A percentile compares a stretch with the other conserved stretches of the same genome.
Conservation (phyloP, 2,329 filamentous ascomycete species). For the Bipolaris oryzae region DNA sequence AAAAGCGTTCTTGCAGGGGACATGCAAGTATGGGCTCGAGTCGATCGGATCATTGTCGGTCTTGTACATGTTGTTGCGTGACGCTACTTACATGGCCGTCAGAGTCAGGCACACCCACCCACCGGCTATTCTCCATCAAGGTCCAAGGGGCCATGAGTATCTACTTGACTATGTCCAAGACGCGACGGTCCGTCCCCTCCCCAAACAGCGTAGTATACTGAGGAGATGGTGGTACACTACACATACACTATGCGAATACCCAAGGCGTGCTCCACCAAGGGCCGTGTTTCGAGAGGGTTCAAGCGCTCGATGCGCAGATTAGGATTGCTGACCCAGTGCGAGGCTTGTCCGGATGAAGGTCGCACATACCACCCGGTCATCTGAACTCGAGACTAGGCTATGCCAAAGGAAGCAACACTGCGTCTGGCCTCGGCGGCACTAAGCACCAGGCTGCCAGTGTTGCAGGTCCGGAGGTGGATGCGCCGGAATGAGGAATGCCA, state of each 20-base stretch:
- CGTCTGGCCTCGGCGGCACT: constrained; percentile 1
- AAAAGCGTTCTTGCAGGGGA: neutral
- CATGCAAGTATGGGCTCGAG: constrained; percentile 1
- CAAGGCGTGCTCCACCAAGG: constrained; percentile 7
- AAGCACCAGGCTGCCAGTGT: neutral
- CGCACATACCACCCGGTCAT: neutral
- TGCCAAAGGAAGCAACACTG: neutral
- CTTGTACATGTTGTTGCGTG: neutral
- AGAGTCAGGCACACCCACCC: constrained; percentile 22
- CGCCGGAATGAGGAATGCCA: neutral
- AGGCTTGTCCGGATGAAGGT: neutral
- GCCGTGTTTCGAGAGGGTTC: constrained; percentile 21
- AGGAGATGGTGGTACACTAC: neutral
- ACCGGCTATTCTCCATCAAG: constrained; percentile 19
- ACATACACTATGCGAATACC: neutral
- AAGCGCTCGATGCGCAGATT: constrained; percentile 24
- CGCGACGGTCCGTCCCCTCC: neutral
- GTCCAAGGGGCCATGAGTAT: neutral
- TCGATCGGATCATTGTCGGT: constrained; percentile 9
- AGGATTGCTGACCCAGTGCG: neutral
- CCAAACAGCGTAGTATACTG: neutral
- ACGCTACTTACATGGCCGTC: constrained; percentile 4
- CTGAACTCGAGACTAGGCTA: neutral
- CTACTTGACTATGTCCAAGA: neutral
- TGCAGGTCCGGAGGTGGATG: constrained; percentile 4